Evolutionary conservation across 345 rosid species (phyloP), one percentile per base, ranked within the genome.

Genomic region (Eucalyptus erythrocorys): DNA sequence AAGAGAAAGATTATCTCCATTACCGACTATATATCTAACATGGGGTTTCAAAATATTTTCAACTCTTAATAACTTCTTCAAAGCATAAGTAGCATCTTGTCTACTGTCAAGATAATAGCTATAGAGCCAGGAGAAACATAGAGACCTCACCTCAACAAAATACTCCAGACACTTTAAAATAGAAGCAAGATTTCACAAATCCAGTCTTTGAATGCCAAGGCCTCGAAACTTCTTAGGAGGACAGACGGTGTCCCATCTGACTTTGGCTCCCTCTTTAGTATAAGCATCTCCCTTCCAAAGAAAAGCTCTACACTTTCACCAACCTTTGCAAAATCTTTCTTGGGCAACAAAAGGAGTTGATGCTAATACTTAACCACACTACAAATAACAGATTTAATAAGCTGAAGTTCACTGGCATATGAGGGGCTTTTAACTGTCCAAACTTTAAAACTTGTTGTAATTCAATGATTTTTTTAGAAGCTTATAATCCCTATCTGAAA

Each of bases 91-190:
- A 50, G 21, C 55, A 50, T 17, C 4, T 50, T 1, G 8, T 50
- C 0, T 50, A 1, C 55, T 0, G 4, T 50, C 21, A 50, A 50
- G 9, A 50, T 50, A 16, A 50, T 50, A 50, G 21, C 8, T 6
- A 19, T 53, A 53, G 57, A 53, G 57, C 24, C 10, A 87, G 2
- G 14, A 10, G 26, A 57, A 57, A 57, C 14, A 57, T 4, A 57
- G 64, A 57, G 64, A 57, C n/a, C 64, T 0, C 30, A 26, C n/a
- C 3, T 24, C 64, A 57, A 57, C 64, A 57, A 17, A 51, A 19
- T 3, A 57, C 64, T 57, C 64, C 30, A 26, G 30, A 24, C 13
- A 24, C 64, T 57, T 57, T 8, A 2, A 57, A 10, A 57, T 57
- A 26, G 14, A 57, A 24, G n/a, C n/a, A 57, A 57, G 64, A 57